Evolutionary conservation across 1,284 basidiomycete species (phyloP).

Genomic region (Sanghuangporus baumii): DNA sequence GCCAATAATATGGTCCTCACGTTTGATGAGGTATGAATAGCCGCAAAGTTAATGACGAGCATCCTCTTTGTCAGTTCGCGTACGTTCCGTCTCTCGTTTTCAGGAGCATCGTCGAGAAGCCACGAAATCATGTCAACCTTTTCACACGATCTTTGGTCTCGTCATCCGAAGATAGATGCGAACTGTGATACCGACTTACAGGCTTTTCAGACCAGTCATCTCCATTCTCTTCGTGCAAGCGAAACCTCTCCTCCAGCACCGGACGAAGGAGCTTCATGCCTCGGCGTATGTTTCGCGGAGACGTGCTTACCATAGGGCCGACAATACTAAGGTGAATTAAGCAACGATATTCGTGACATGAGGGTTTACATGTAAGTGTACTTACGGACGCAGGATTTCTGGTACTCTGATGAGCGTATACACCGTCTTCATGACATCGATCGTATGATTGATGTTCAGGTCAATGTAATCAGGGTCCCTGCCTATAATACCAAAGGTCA

Average conservation of each 20-base stretch:
- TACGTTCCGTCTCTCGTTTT: slow-evolving; percentile 4
- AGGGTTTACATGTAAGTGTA: not conserved
- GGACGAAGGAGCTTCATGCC: slow-evolving; percentile 29
- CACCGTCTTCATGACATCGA: slow-evolving; percentile 26
- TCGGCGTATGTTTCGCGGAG: slow-evolving; percentile 13
- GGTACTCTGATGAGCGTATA: slow-evolving; percentile 31
- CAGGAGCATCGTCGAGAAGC: slow-evolving; percentile 15
- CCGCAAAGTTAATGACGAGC: slow-evolving; percentile 27
- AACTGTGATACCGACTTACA: slow-evolving; percentile 24
- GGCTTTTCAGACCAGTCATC: slow-evolving; percentile 34
- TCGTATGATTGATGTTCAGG: slow-evolving; percentile 30
- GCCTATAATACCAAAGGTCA: slow-evolving; percentile 28
- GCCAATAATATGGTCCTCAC: slow-evolving; percentile 18
- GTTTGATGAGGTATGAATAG: slow-evolving; percentile 29
- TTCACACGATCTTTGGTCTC: not conserved
- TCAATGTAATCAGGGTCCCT: slow-evolving; percentile 34
- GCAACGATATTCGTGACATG: not conserved
- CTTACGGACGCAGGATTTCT: slow-evolving; percentile 24
- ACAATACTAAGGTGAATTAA: not conserved
- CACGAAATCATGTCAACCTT: slow-evolving; percentile 14
- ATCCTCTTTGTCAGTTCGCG: slow-evolving; percentile 22
- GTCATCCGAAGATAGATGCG: not conserved
- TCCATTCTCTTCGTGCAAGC: slow-evolving; percentile 27
- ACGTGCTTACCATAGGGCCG: not conserved
- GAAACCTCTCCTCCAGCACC: slow-evolving; percentile 33